A percentile compares a stretch with the other conserved stretches of the same genome.
phyloP scores from a whole-genome alignment of 2,329 filamentous ascomycete genomes.

The Metarhizium humberi region DNA sequence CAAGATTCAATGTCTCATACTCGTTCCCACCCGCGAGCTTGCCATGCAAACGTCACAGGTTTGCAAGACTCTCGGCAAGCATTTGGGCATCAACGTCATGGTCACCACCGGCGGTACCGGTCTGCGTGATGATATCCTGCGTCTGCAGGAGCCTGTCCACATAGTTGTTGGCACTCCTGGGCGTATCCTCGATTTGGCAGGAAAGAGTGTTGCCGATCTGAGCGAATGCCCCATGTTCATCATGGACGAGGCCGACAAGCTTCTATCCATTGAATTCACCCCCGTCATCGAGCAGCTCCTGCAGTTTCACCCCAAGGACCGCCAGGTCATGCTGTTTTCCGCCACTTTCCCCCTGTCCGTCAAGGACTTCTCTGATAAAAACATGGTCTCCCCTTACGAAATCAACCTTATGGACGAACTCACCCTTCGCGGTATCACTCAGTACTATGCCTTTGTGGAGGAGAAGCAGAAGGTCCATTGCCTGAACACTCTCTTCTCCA shows the following conservation, averaged over 20 bases:
- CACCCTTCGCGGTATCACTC: conserved; percentile 93
- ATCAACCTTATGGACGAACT: conserved; percentile 99
- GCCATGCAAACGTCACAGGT: conserved; percentile 98
- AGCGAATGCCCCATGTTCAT: conserved; percentile 96
- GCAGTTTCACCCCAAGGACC: conserved; percentile 91
- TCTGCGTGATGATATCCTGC: conserved; percentile 92
- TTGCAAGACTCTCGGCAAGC: conserved; percentile 96
- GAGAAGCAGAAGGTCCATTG: conserved; percentile 99
- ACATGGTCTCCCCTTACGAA: conserved; percentile 93
- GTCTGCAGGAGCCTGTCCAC: conserved; percentile 87
- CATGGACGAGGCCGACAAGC: conserved; percentile 99
- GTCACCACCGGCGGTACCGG: conserved; percentile 95
- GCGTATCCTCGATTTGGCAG: conserved; percentile 89
- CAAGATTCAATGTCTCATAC: conserved; percentile 92
- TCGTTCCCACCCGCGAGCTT: conserved; percentile 93
- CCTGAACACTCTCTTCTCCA: conserved; percentile 96
- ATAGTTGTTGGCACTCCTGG: conserved; percentile 96
- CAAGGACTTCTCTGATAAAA: conserved; percentile 96
- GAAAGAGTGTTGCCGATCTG: conserved; percentile 92
- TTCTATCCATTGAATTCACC: conserved; percentile 93
- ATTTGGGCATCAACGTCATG: conserved; percentile 97
- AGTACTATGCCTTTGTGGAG: conserved; percentile 98
- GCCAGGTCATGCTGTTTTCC: conserved; percentile 98
- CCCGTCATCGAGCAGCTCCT: conserved; percentile 94
- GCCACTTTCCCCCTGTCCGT: conserved; percentile 96